A percentile compares a stretch with the other conserved stretches of the same genome.
phyloP scores from a whole-genome alignment of 2,329 filamentous ascomycete genomes.

The Beauveria australis region DNA sequence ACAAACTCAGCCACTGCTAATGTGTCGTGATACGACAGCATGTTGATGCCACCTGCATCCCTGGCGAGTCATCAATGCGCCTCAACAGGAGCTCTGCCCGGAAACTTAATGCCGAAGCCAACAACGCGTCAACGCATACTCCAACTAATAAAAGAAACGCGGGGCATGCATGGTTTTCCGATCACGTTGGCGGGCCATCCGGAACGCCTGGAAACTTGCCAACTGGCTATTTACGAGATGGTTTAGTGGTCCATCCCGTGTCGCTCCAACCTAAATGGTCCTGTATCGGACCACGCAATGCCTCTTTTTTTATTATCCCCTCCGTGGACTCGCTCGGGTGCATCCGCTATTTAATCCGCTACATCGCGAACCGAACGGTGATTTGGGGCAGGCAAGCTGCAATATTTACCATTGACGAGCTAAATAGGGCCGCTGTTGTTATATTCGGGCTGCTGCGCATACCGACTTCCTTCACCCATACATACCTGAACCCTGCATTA shows the following conservation, averaged over 20 bases:
- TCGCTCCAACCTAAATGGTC: not conserved
- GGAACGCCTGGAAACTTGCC: not conserved
- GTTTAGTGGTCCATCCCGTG: not conserved
- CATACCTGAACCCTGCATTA: not conserved
- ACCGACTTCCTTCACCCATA: too few relatives aligned
- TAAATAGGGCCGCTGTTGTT: not conserved
- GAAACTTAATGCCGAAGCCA: not conserved
- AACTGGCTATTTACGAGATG: not conserved
- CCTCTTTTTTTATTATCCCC: not conserved
- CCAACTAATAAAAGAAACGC: conserved; percentile 2
- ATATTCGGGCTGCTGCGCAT: too few relatives aligned
- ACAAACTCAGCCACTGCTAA: not conserved
- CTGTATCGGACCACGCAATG: not conserved
- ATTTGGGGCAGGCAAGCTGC: too few relatives aligned
- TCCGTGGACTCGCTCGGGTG: not conserved
- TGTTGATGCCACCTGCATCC: not conserved
- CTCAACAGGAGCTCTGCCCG: not conserved
- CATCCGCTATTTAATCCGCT: not conserved
- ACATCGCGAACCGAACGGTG: too few relatives aligned
- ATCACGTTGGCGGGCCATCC: conserved; percentile 8
- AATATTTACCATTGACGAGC: not conserved
- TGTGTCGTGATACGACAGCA: not conserved
- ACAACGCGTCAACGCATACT: not conserved
- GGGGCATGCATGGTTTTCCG: conserved; percentile 8
- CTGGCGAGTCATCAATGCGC: not conserved